These are phyloP conservation scores for Dendrocalamus latiflorus DNA, from an alignment of 202 grass and related monocot genomes.

Conservation along the genomic window DNA sequence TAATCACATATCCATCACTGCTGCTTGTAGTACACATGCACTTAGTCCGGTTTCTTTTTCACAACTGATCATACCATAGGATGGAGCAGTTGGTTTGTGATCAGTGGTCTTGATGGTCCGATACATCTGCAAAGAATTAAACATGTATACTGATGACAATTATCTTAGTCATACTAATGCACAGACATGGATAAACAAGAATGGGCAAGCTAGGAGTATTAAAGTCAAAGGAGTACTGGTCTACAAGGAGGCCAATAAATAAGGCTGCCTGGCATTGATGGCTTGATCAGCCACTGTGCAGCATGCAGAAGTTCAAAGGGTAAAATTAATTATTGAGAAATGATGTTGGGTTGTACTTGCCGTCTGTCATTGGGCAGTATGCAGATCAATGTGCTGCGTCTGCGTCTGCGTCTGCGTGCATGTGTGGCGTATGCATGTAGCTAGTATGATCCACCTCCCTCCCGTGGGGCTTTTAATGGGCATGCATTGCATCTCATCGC, in stretches of 20 bases:
- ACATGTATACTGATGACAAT: not conserved
- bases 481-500: not conserved
- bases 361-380: conserved; percentile 37
- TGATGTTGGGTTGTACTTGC: conserved; percentile 66
- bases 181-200: not conserved
- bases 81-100: conserved; percentile 46
- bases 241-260: conserved; percentile 23
- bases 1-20: not conserved
- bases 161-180: not conserved
- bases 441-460: not conserved
- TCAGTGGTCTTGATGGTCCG: conserved; percentile 87
- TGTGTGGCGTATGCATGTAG: not conserved
- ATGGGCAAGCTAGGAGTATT: not conserved
- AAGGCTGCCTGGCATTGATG: conserved; percentile 41
- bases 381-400: conserved; percentile 23
- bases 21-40: not conserved
- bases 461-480: conserved; percentile 28
- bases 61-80: conserved; percentile 32
- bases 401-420: not conserved
- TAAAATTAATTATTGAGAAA: conserved; percentile 69
- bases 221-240: conserved; percentile 27
- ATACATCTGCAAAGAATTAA: conserved; percentile 70
- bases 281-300: conserved; percentile 33
- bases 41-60: not conserved
- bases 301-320: conserved; percentile 4